Evolutionary conservation across 495 filamentous ascomycete species (phyloP).

Genomic region (Hapsidospora chrysogenum): DNA sequence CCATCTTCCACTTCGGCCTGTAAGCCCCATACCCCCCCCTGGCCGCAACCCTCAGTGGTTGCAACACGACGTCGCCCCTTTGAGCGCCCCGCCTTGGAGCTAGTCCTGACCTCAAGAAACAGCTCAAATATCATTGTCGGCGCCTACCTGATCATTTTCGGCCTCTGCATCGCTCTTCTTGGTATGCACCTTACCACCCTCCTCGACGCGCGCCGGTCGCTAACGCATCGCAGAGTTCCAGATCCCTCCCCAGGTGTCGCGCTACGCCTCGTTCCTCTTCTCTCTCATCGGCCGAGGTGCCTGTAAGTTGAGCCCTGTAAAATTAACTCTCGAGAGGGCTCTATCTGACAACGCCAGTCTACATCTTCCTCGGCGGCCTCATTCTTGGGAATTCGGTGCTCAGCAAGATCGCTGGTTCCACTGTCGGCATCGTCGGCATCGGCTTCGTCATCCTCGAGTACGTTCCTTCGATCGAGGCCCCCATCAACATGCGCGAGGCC

Average conservation of each 20-base stretch:
- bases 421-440: slow-evolving; percentile 62
- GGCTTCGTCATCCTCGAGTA: slow-evolving; percentile 78
- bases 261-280: slow-evolving; percentile 95
- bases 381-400: slow-evolving; percentile 45
- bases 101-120: too few relatives aligned
- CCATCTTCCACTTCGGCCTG: slow-evolving; percentile 55
- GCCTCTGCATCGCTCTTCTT: slow-evolving; percentile 49
- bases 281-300: slow-evolving; percentile 88
- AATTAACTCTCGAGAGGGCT: slow-evolving; percentile 7
- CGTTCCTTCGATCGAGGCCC: slow-evolving; percentile 90
- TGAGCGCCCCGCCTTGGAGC: too few relatives aligned
- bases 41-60: too few relatives aligned
- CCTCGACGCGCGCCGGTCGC: not conserved
- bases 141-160: slow-evolving; percentile 77
- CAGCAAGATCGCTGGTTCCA: slow-evolving; percentile 45
- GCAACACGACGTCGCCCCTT: too few relatives aligned
- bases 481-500: slow-evolving; percentile 88
- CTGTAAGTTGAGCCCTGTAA: slow-evolving; percentile 48
- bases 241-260: slow-evolving; percentile 78
- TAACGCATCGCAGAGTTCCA: slow-evolving; percentile 51
- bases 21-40: too few relatives aligned
- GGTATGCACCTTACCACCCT: slow-evolving; percentile 9
- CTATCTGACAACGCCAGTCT: slow-evolving; percentile 43
- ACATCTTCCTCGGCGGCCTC: slow-evolving; percentile 86
- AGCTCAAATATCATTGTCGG: slow-evolving; percentile 61